A percentile compares a stretch with the other conserved stretches of the same genome.
Conservation (phyloP, 2,329 filamentous ascomycete genomes). For the Fusarium decemcellulare region DNA sequence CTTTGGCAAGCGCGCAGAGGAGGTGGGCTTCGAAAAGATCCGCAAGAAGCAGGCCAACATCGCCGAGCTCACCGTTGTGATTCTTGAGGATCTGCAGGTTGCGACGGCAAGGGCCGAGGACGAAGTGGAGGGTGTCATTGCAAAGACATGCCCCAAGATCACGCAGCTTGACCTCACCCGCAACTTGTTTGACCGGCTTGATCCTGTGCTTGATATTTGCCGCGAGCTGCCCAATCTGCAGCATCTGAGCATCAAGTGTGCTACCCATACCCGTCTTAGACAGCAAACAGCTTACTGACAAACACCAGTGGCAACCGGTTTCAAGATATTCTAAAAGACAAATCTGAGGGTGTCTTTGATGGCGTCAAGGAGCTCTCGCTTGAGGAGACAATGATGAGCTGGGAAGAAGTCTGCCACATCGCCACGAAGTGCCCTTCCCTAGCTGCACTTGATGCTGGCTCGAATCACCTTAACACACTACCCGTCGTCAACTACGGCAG, state of each 20-base stretch:
- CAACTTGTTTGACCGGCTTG: conserved; percentile 81
- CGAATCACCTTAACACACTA: conserved; percentile 71
- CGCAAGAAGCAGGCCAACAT: conserved; percentile 83
- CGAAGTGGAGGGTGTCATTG: conserved; percentile 56
- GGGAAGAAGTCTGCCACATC: conserved; percentile 73
- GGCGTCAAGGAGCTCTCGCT: conserved; percentile 73
- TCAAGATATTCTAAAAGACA: conserved; percentile 56
- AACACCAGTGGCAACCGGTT: conserved; percentile 80
- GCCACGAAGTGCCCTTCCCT: conserved; percentile 68
- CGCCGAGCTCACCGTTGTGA: conserved; percentile 82
- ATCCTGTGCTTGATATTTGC: conserved; percentile 80
- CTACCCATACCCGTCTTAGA: conserved; percentile 9
- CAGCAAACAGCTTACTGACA: conserved; percentile 31
- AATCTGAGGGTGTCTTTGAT: conserved; percentile 58
- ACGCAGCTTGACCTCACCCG: conserved; percentile 87
- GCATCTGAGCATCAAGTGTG: conserved; percentile 80
- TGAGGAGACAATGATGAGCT: conserved; percentile 76
- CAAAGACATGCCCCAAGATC: conserved; percentile 74
- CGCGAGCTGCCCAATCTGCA: conserved; percentile 75
- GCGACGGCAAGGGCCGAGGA: conserved; percentile 51
- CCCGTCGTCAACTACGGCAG: conserved; percentile 54
- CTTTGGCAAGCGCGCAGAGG: conserved; percentile 89
- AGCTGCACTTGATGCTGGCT: conserved; percentile 64
- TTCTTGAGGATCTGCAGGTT: conserved; percentile 84
- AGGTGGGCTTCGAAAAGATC: conserved; percentile 96